These are phyloP conservation scores for Vachellia collinsii DNA, from an alignment of 306 rosid species.

Conservation along the genomic window DNA sequence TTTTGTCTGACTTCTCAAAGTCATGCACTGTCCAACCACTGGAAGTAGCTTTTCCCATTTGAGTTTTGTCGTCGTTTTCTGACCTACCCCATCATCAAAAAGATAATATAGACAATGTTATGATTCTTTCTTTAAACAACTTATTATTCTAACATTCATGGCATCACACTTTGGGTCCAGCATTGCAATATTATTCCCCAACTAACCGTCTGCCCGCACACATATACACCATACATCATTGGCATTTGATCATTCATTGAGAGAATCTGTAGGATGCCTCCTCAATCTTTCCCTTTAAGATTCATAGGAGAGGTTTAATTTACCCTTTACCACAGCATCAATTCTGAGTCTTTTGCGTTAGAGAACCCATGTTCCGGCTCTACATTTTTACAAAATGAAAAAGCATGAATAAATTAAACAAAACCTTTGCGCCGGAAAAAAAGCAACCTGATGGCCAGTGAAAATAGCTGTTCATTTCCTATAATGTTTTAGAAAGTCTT, in stretches of 20 bases:
- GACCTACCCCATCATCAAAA: background rate
- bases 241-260: background rate
- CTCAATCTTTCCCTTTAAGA: background rate
- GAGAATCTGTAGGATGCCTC: background rate
- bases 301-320: background rate
- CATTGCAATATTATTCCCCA: background rate
- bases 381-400: background rate
- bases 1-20: constrained; percentile 28
- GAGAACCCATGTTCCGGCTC: background rate
- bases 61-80: background rate
- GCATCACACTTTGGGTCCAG: background rate
- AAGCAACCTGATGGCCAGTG: background rate
- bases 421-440: background rate
- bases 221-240: no score
- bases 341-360: background rate
- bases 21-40: constrained; percentile 33
- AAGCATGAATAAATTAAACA: background rate
- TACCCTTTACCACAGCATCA: background rate
- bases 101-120: background rate
- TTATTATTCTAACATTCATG: background rate
- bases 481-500: background rate
- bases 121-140: background rate
- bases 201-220: background rate
- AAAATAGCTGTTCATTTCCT: background rate
- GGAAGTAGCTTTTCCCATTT: constrained; percentile 45